Conservation (phyloP, 345 rosid species). For the Salix purpurea region DNA sequence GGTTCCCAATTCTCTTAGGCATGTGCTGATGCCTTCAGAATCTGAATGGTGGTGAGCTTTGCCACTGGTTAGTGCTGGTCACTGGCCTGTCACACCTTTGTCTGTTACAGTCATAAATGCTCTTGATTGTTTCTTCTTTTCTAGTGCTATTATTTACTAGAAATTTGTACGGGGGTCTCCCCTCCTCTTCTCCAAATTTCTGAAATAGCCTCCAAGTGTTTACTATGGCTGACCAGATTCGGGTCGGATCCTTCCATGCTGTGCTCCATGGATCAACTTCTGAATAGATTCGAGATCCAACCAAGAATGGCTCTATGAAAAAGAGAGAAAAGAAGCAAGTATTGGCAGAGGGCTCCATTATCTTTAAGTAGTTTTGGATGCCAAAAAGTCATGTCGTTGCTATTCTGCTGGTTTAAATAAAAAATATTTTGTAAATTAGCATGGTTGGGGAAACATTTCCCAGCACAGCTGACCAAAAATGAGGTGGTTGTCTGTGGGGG, state of each 20-base stretch:
- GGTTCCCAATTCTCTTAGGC: neutral
- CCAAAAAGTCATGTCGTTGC: neutral
- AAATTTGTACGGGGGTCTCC: neutral
- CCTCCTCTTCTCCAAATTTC: neutral
- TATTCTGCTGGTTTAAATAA: no score
- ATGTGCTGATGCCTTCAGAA: neutral
- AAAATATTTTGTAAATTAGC: no score
- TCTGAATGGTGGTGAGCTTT: neutral
- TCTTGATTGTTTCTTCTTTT: no score
- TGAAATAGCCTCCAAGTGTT: neutral
- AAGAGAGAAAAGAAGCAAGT: no score
- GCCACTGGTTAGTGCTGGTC: neutral
- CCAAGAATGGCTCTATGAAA: neutral
- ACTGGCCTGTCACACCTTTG: neutral
- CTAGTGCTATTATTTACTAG: no score
- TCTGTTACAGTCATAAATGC: neutral
- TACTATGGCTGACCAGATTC: neutral
- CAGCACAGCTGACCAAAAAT: conserved; percentile 12
- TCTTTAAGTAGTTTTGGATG: neutral
- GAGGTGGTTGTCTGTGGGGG: conserved; percentile 59
- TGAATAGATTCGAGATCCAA: neutral
- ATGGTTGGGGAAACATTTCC: no score
- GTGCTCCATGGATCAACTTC: neutral
- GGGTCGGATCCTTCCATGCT: neutral
- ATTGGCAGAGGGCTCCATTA: neutral